Base-by-base conservation (phyloP, 352 stramenopile genomes). In the Pythium pyrilobum region DNA sequence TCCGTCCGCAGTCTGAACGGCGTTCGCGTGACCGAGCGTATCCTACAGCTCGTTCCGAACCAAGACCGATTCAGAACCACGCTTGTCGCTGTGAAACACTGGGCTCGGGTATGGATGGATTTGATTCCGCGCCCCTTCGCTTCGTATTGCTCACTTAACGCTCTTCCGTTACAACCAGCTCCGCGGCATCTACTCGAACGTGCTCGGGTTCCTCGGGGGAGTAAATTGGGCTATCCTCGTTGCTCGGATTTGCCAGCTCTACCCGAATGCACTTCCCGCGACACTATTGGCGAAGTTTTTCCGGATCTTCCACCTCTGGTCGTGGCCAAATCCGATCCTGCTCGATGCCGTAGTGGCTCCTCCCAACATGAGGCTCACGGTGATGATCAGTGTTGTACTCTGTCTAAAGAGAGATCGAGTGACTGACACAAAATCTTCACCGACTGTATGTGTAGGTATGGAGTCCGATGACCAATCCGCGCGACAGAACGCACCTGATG, bases 181-280 rank as follows among this genome's bases (percentile, higher is more conserved):
- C 34, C 87, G 97, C 24, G 97, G 97, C 28, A 82, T 99, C 50
- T 99, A 99, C 69, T 98, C 89, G n/a, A 99, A 99, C 73, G 95
- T 98, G 28, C 72, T 99, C 23, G 97, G 97, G 15, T 99, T 99
- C 61, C 69, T 99, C 1, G 97, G 97, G 39, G 97, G 97, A 15
- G 90, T 99, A 2, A 99, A 99, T 70, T 99, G 89, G 80, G 96
- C 96, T 24, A 99, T 99, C 48, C 77, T 99, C 18, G 93, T 98
- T 13, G 96, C 92, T 32, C 90, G 89, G 25, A 87, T 99, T 13
- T 98, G 88, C 61, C 91, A 98, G 64, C 71, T 96, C 16, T 96
- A 96, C 52, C 79, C 80, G 13, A 92, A 92, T 40, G 71, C 72
- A n/a, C 66, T 93, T 1, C 81, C 92, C 18, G 76, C 85, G 12